phyloP scores from a whole-genome alignment of 768 basidiomycete species.

The Suillus brevipes region DNA sequence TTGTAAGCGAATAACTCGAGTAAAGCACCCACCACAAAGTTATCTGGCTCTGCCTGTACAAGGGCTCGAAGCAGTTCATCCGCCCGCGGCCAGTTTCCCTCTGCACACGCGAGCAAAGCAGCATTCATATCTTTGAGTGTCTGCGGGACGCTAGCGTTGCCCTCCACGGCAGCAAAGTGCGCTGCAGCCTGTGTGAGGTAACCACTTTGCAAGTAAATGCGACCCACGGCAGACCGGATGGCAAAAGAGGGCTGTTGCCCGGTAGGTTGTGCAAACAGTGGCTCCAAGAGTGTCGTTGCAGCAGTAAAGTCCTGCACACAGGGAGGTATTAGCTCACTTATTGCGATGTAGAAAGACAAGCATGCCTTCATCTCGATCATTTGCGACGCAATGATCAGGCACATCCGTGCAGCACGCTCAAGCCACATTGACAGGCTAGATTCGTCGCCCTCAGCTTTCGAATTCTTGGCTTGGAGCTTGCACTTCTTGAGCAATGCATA shows the following conservation, averaged over 20 bases:
- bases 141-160: conserved; percentile 44
- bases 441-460: conserved; percentile 8
- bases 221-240: conserved; percentile 67
- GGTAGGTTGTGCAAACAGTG: conserved; percentile 51
- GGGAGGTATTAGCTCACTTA: conserved; percentile 4
- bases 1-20: neutral
- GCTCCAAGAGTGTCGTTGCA: conserved; percentile 65
- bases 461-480: conserved; percentile 29
- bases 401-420: conserved; percentile 75
- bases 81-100: conserved; percentile 69
- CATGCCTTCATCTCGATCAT: conserved; percentile 81
- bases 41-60: conserved; percentile 54
- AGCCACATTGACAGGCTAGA: conserved; percentile 70
- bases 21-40: conserved; percentile 51
- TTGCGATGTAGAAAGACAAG: neutral
- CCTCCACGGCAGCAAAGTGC: conserved; percentile 48
- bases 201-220: conserved; percentile 76
- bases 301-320: conserved; percentile 63
- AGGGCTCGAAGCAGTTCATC: conserved; percentile 43
- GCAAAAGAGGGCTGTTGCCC: conserved; percentile 42
- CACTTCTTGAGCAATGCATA: conserved; percentile 62
- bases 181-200: conserved; percentile 57
- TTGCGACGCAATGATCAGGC: conserved; percentile 78
- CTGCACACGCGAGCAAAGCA: conserved; percentile 63
- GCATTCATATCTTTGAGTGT: conserved; percentile 60